Conservation (phyloP, 164 flowering plant species). For the Berberis vulgaris region DNA sequence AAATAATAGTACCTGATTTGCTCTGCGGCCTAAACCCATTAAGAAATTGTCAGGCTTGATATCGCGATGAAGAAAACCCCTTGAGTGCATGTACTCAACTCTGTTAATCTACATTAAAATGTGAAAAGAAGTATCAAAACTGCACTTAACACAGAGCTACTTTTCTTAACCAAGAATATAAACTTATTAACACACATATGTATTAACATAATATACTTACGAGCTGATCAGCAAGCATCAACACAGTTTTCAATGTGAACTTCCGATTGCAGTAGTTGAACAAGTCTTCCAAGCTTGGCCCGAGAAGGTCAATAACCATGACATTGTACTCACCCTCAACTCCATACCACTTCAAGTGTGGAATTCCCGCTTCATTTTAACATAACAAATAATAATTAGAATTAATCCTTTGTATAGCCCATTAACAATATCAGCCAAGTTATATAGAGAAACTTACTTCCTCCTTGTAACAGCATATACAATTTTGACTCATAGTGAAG, state of each 20-base stretch:
- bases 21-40: constrained; percentile 44
- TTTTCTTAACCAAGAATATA: neutral
- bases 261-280: constrained; percentile 56
- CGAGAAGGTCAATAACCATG: constrained; percentile 59
- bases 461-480: constrained; percentile 70
- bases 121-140: neutral
- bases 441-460: constrained; percentile 36
- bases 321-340: constrained; percentile 53
- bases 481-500: constrained; percentile 68
- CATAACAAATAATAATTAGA: too few species aligned
- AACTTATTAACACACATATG: neutral
- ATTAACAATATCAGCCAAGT: neutral
- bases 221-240: constrained; percentile 71
- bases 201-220: constrained; percentile 19
- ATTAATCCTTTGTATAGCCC: too few species aligned
- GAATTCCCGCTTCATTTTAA: constrained; percentile 40
- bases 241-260: constrained; percentile 51
- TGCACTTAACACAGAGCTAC: neutral
- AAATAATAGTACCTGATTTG: constrained; percentile 33
- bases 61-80: constrained; percentile 46
- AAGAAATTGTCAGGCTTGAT: constrained; percentile 47
- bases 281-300: constrained; percentile 65
- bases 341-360: constrained; percentile 57
- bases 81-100: constrained; percentile 41
- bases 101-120: constrained; percentile 28